phyloP scores from a whole-genome alignment of 2,329 filamentous ascomycete species.

The Coleophoma crateriformis region DNA sequence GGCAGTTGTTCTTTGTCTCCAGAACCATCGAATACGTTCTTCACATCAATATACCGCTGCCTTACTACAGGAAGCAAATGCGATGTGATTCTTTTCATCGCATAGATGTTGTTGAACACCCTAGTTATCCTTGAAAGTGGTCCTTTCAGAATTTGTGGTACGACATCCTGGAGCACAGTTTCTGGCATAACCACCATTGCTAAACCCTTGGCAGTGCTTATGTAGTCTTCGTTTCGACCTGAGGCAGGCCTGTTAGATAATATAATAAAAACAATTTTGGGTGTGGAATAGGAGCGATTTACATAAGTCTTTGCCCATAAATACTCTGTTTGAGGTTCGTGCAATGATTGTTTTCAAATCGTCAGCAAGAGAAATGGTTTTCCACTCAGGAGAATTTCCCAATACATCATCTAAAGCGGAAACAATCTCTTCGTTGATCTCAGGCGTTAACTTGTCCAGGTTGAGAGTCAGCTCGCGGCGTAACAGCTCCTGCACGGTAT shows the following conservation, averaged over 20 bases:
- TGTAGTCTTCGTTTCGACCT: conserved; percentile 1
- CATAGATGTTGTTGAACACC: not conserved
- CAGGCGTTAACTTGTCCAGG: conserved; percentile 1
- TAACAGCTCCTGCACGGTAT: not conserved
- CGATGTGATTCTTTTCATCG: not conserved
- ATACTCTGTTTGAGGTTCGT: not conserved
- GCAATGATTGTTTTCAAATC: conserved; percentile 1
- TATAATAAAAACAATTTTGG: not conserved
- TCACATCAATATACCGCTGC: not conserved
- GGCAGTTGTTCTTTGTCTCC: not conserved
- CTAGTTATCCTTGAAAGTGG: not conserved
- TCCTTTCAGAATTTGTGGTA: conserved; percentile 1
- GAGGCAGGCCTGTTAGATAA: not conserved
- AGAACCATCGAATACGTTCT: conserved; percentile 1
- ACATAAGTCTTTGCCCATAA: conserved; percentile 1
- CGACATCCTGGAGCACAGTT: not conserved
- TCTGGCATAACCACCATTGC: conserved; percentile 1
- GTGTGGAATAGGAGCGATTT: not conserved
- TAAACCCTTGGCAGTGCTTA: not conserved
- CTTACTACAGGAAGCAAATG: conserved; percentile 1
- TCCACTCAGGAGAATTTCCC: not conserved
- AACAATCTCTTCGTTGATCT: conserved; percentile 1
- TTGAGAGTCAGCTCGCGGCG: conserved; percentile 1
- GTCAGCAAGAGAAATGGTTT: not conserved
- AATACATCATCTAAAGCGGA: not conserved